Conservation (phyloP, 2,329 filamentous ascomycete species). For the Fusarium staphyleae region DNA sequence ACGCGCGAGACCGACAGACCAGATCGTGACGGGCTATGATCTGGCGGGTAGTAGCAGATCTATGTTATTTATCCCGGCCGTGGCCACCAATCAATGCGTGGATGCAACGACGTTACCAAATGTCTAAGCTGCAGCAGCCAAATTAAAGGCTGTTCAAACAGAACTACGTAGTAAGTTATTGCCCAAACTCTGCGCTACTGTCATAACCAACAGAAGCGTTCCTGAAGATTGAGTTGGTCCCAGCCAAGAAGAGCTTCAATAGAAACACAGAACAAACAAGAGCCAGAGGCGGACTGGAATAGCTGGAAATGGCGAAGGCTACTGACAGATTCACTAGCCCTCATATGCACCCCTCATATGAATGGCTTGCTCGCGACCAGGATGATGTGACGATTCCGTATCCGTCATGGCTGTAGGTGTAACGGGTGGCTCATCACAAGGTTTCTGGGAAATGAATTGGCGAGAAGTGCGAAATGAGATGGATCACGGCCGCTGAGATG, state of each 20-base stretch:
- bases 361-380: constrained; percentile 20
- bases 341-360: too few relatives aligned
- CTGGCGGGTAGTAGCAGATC: constrained; percentile 15
- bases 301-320: constrained; percentile 5
- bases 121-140: constrained; percentile 25
- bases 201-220: background rate
- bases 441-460: constrained; percentile 39
- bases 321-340: constrained; percentile 3
- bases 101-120: background rate
- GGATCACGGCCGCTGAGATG: constrained; percentile 16
- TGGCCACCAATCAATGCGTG: constrained; percentile 5
- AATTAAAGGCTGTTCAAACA: constrained; percentile 4
- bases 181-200: background rate
- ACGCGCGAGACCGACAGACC: constrained; percentile 27
- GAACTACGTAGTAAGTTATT: background rate
- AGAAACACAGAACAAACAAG: constrained; percentile 17
- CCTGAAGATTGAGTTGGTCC: background rate
- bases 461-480: constrained; percentile 39
- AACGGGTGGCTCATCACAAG: constrained; percentile 23
- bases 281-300: constrained; percentile 12
- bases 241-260: background rate
- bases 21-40: constrained; percentile 30
- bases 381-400: constrained; percentile 34
- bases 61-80: background rate
- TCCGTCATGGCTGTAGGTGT: constrained; percentile 14